Conservation (phyloP, 2,329 filamentous ascomycete genomes). For the Ascocoryne sarcoides region DNA sequence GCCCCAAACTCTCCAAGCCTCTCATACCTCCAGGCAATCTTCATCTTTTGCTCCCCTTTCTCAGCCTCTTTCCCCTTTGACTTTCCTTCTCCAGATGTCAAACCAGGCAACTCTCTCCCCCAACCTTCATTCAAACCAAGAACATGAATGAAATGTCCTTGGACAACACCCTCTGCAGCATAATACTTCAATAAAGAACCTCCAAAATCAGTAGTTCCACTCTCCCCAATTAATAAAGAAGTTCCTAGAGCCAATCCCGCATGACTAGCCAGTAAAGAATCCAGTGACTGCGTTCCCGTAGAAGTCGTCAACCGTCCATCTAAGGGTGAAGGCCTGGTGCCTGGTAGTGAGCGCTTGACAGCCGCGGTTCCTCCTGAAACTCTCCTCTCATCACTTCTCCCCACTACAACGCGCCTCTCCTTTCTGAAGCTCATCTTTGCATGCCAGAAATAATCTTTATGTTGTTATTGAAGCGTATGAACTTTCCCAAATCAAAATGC, state of each 20-base stretch:
- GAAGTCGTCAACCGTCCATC: constrained; percentile 85
- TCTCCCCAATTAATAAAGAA: constrained; percentile 74
- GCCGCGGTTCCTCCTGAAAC: background rate
- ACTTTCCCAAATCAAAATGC: too few relatives aligned
- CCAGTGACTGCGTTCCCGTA: constrained; percentile 79
- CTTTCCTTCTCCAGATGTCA: constrained; percentile 41
- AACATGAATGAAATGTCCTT: constrained; percentile 82
- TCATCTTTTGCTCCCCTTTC: constrained; percentile 65
- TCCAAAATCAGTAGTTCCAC: constrained; percentile 88
- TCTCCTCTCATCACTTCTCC: constrained; percentile 14
- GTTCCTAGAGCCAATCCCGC: constrained; percentile 75
- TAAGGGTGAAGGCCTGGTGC: constrained; percentile 74
- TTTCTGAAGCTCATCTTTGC: constrained; percentile 57
- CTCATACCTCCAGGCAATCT: constrained; percentile 98
- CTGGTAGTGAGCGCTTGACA: constrained; percentile 31
- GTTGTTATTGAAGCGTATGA: too few relatives aligned
- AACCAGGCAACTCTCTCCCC: constrained; percentile 73
- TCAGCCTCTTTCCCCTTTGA: constrained; percentile 29
- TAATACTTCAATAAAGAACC: constrained; percentile 79
- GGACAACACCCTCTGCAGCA: constrained; percentile 84
- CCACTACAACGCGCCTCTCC: constrained; percentile 48
- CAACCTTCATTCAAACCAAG: constrained; percentile 72
- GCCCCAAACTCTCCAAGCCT: constrained; percentile 63
- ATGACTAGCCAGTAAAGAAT: constrained; percentile 78
- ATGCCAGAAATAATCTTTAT: too few relatives aligned